Evolutionary conservation across 129 eudicot species (phyloP), one percentile per base, ranked within the genome.

Genomic region (Gnaphalium uliginosum): DNA sequence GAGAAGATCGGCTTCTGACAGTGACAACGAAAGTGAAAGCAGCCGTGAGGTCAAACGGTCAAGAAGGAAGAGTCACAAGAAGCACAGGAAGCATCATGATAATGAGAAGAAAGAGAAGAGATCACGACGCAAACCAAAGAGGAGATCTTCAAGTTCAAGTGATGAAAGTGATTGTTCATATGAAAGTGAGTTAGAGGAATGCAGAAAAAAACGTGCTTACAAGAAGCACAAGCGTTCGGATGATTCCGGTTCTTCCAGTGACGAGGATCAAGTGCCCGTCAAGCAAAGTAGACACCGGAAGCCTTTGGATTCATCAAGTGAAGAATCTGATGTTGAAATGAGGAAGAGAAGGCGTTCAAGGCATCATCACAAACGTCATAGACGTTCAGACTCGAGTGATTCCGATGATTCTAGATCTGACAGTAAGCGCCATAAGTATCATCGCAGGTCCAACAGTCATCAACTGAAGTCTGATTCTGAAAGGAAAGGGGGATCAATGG

Each of bases 1-100:
- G 76, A 87, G 90, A 75, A 81, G 96, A 79, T 94, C 97, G 4
- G 82, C 61, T 3, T 86, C 92, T 17, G 92, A 85, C 19, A 81
- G 81, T 61, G 91, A 84, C 29, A 76, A 78, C 39, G 90, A 74
- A 41, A 58, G 74, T 63, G 88, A 85, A 27, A 85, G 84, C 73
- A 81, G 84, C 67, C 66, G 54, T 35, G 86, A 72, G 9, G 80
- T 59, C 60, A 88, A 81, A 79, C 85, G 76, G 86, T 70, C 80
- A 15, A 83, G 79, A 19, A 93, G 48, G 66, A 86, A 81, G 82
- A 50, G 85, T 57, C 89, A 86, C 87, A 90, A 79, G 81, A 93
- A 84, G 81, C 88, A 74, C 64, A 86, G 77, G 41, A 92, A 76
- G 82, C 94, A 86, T 65, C 94, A 86, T 65, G 89, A 90, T 9